Evolutionary conservation across 176 grass and related monocot species (phyloP).

Genomic region (Puya raimondii): DNA sequence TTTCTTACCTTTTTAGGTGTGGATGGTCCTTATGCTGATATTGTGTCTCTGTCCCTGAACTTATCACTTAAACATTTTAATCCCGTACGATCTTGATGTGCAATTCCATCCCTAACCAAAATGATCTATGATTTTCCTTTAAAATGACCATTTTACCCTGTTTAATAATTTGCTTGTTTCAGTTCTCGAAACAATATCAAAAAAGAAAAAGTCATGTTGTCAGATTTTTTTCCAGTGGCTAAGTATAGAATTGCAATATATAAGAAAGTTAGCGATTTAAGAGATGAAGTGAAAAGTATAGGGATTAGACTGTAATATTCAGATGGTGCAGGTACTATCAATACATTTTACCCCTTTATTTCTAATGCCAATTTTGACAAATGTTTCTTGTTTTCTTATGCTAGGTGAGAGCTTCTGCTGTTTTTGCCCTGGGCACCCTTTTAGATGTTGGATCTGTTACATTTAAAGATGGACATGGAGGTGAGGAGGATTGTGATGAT

Average conservation of each 20-base stretch:
- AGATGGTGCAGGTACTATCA: neutral
- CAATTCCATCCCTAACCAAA: too few relatives aligned
- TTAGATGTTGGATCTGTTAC: conserved; percentile 60
- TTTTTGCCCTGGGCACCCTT: conserved; percentile 86
- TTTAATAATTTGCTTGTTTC: too few relatives aligned
- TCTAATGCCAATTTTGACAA: neutral
- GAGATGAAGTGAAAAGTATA: too few relatives aligned
- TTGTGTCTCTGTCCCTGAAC: too few relatives aligned
- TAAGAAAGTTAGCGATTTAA: too few relatives aligned
- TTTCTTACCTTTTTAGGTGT: neutral
- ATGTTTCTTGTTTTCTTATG: conserved; percentile 34
- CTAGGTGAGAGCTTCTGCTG: conserved; percentile 95
- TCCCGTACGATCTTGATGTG: too few relatives aligned
- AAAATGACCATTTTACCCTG: too few relatives aligned
- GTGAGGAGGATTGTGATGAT: conserved; percentile 67
- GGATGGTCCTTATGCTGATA: too few relatives aligned
- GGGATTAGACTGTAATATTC: too few relatives aligned
- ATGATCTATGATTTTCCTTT: too few relatives aligned
- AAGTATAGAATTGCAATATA: too few relatives aligned
- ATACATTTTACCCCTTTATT: neutral
- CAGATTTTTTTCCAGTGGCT: neutral
- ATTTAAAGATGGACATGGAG: conserved; percentile 36
- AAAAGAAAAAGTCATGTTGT: conserved; percentile 5
- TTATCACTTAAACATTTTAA: neutral
- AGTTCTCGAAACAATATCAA: too few relatives aligned